These are phyloP conservation scores for Aspergillus mulundensis DNA, from an alignment of 495 filamentous ascomycete species.

Conservation along the genomic window DNA sequence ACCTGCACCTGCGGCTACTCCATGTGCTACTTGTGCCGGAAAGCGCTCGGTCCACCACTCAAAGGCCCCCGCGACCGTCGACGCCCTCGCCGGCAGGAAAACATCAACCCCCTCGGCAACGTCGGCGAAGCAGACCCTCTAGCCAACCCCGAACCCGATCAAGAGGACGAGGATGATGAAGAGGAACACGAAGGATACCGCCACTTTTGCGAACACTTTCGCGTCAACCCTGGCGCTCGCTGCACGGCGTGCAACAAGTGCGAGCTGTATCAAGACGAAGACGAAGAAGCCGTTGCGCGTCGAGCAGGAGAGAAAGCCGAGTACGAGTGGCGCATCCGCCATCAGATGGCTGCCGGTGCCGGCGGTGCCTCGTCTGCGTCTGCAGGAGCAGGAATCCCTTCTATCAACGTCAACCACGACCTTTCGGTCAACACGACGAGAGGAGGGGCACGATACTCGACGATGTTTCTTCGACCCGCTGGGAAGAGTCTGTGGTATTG, in stretches of 20 bases:
- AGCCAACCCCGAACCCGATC: constrained; percentile 12
- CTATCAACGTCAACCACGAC: constrained; percentile 34
- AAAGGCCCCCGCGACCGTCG: constrained; percentile 5
- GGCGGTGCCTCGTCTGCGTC: no score
- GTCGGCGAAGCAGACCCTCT: constrained; percentile 12
- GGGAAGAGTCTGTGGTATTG: constrained; percentile 34
- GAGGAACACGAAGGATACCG: constrained; percentile 66
- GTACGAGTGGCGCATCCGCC: constrained; percentile 69
- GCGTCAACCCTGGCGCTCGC: constrained; percentile 59
- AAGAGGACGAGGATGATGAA: constrained; percentile 23
- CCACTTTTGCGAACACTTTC: constrained; percentile 95
- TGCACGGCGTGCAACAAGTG: constrained; percentile 82
- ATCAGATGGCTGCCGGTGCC: constrained; percentile 37
- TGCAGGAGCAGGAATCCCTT: constrained; percentile 12
- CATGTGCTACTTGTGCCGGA: constrained; percentile 92
- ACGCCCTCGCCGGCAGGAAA: constrained; percentile 17
- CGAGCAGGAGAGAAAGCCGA: constrained; percentile 78
- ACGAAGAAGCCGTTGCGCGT: constrained; percentile 73
- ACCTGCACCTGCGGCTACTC: constrained; percentile 96
- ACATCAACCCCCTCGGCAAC: constrained; percentile 15
- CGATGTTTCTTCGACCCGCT: background rate
- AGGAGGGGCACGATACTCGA: constrained; percentile 15
- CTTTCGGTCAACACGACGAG: constrained; percentile 22
- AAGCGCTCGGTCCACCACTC: constrained; percentile 37
- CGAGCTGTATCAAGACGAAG: constrained; percentile 83